Base-by-base conservation (phyloP, 768 basidiomycete species). In the Psilocybe sp. region DNA sequence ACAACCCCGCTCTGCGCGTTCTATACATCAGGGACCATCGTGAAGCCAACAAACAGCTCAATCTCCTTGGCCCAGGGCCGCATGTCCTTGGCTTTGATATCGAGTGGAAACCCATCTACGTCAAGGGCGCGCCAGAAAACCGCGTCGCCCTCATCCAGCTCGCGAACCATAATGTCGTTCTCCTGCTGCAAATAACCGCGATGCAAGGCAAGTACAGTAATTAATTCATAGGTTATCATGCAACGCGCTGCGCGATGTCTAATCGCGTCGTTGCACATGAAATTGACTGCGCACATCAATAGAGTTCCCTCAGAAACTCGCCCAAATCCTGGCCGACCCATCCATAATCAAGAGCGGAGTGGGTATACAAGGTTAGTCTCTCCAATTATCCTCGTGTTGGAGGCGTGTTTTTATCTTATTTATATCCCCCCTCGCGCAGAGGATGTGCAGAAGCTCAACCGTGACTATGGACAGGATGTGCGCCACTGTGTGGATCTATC, bases 141-240 rank as follows among this genome's bases (percentile, higher is more conserved):
- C 85, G 76, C 18, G 83, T 88, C 15, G 82, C 90, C 2, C 74
- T 92, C 18, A 74, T 92, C 3, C 89, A 92, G 61, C 75, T 92
- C 14, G 84, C 87, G 2, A 81, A 72, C 53, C 59, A 67, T 3
- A 62, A 79, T 3, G 70, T 64, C 11, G 78, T 89, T 18, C 65
- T 86, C 20, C 78, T 92, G 4, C 63, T 90, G 5, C 89, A 92
- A 54, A 59, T 91, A 46, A 77, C 71, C 48, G 69, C 70, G 32
- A 91, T 91, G 85, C 58, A 48, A 61, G 65, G 75, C 77, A 66
- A 14, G 35, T 40, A 4, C 23, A 28, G 7, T 7, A 28, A 28
- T 28, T 28, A 28, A 28, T 28, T 28, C 23, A 28, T 28, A 4
- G 23, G 7, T 7, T 28, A 28, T 28, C 23, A 28, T 28, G 23